phyloP scores from a whole-genome alignment of 768 basidiomycete species.

The Cystobasidium ongulense region DNA sequence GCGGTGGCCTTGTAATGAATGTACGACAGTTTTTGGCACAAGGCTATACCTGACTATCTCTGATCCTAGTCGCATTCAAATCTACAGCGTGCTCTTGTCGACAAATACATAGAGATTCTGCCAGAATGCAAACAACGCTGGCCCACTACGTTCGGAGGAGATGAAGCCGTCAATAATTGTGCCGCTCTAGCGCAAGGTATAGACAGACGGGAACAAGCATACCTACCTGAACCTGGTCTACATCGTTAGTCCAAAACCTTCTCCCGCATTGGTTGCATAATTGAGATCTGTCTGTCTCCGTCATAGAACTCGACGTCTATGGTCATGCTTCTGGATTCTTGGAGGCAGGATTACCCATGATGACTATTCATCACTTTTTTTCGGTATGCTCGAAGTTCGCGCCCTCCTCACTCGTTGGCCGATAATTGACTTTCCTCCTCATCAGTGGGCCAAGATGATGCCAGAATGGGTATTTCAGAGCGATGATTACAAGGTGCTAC shows the following conservation, averaged over 20 bases:
- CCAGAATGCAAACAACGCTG: neutral
- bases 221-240: neutral
- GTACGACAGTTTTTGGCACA: neutral
- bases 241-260: neutral
- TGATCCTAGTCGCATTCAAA: neutral
- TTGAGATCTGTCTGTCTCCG: neutral
- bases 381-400: neutral
- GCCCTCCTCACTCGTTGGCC: neutral
- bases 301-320: neutral
- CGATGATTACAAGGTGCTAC: neutral
- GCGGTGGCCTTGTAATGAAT: neutral
- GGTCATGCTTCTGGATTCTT: neutral
- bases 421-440: neutral
- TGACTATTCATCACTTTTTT: neutral
- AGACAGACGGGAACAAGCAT: neutral
- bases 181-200: neutral
- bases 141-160: neutral
- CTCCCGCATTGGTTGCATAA: no score
- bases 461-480: neutral
- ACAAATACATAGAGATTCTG: neutral
- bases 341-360: neutral
- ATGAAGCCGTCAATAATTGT: constrained; percentile 3
- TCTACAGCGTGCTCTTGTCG: neutral
- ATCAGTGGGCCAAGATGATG: neutral
- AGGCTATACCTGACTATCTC: neutral